Evolutionary conservation across 1,284 basidiomycete species (phyloP).

Genomic region (Sparassis latifolia): DNA sequence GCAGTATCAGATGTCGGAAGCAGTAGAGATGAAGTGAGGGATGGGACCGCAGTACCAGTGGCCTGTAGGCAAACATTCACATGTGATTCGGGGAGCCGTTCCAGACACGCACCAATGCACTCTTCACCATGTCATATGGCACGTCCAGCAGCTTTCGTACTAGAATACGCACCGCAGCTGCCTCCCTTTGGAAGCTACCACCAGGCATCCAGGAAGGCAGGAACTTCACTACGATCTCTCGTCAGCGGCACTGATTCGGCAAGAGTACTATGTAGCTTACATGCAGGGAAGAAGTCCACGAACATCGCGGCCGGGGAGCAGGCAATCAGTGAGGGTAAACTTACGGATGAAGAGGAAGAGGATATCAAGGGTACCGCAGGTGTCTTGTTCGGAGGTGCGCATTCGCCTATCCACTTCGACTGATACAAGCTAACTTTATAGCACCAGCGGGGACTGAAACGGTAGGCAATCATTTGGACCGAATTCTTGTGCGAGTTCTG

Average conservation of each 20-base stretch:
- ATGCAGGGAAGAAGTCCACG: conserved; percentile 3
- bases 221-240: conserved; percentile 25
- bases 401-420: not conserved
- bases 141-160: conserved; percentile 32
- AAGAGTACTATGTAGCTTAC: too few species aligned
- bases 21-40: conserved; percentile 8
- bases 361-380: conserved; percentile 9
- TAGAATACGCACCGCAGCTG: conserved; percentile 25
- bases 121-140: conserved; percentile 15
- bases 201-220: conserved; percentile 48
- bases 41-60: conserved; percentile 12
- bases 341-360: conserved; percentile 7
- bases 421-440: not conserved
- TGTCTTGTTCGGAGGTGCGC: conserved; percentile 10
- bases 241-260: not conserved
- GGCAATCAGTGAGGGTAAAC: not conserved
- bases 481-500: not conserved
- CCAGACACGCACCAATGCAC: conserved; percentile 7
- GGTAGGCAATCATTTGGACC: not conserved
- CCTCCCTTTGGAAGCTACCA: conserved; percentile 41
- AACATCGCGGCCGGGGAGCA: conserved; percentile 11
- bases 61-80: conserved; percentile 12
- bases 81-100: not conserved
- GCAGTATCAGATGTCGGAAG: conserved; percentile 8
- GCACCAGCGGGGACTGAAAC: conserved; percentile 1